phyloP scores from a whole-genome alignment of 768 basidiomycete genomes.

The Auricularia auricula-judae region DNA sequence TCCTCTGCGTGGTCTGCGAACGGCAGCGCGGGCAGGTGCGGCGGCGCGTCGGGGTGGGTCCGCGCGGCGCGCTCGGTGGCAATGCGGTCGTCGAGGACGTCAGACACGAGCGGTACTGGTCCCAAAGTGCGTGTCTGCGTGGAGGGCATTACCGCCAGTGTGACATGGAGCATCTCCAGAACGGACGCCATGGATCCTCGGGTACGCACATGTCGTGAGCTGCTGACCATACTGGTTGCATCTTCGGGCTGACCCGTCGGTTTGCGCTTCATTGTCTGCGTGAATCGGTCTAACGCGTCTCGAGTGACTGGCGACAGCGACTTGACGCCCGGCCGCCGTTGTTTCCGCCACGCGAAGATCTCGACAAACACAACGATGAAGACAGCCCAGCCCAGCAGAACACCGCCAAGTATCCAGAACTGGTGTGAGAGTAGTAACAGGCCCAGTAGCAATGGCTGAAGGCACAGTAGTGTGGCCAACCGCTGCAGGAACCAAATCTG shows the following conservation, averaged over 20 bases:
- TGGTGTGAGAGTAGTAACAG: conserved; percentile 55
- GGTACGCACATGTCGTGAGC: conserved; percentile 17
- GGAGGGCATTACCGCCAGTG: conserved; percentile 63
- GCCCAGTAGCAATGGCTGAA: conserved; percentile 69
- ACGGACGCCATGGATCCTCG: conserved; percentile 74
- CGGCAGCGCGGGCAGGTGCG: conserved; percentile 54
- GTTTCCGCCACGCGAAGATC: conserved; percentile 39
- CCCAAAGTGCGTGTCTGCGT: conserved; percentile 34
- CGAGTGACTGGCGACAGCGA: conserved; percentile 45
- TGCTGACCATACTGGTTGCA: conserved; percentile 37
- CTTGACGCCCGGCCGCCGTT: conserved; percentile 33
- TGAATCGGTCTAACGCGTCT: conserved; percentile 47
- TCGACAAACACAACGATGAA: conserved; percentile 51
- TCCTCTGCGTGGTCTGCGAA: conserved; percentile 71
- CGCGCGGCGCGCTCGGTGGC: conserved; percentile 70
- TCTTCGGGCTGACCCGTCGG: conserved; percentile 22
- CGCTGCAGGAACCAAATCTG: conserved; percentile 68
- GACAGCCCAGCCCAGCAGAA: conserved; percentile 46
- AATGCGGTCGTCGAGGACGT: conserved; percentile 69
- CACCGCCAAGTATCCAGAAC: conserved; percentile 63
- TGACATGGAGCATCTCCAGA: conserved; percentile 75
- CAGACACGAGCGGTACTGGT: conserved; percentile 59
- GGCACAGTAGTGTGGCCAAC: conserved; percentile 54
- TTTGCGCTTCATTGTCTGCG: conserved; percentile 21
- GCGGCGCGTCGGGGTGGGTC: conserved; percentile 61